Evolutionary conservation across 1,284 basidiomycete species (phyloP), one percentile per base, ranked within the genome.

Genomic region (Cutaneotrichosporon arboriforme): DNA sequence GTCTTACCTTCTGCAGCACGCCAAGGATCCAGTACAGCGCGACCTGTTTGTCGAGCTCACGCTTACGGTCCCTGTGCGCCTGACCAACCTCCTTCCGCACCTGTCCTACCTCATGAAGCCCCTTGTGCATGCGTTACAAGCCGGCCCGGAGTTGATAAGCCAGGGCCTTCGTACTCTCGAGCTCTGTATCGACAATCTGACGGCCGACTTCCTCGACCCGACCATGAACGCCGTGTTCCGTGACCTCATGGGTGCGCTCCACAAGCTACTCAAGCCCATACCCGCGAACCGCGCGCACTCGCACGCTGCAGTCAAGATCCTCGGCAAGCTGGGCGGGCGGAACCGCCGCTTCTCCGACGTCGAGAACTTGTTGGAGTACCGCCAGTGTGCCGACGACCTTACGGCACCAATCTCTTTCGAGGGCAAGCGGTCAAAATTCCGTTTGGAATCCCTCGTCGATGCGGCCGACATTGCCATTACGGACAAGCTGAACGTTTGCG

Each of bases 141-240:
- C 91, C 20, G 83, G 83, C 37, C 82, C 87, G 4, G 94, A 99
- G 56, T 83, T 97, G 46, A 88, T 98, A 54, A 87, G 90, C 41
- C 96, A 99, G 77, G 96, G 96, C 40, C 79, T 99, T 33, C 84
- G 97, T 5, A 98, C 96, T 0, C 82, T 99, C 55, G 97, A 99
- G 75, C 81, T 99, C n/a, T 98, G 94, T 76, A 97, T 99, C 70
- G 97, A 99, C 78, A 99, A 98, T 68, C 81, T 99, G 21, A 97
- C 93, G 0, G 91, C 93, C 17, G 96, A 98, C 72, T 99, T 98
- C 79, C 81, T 99, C 23, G 96, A 98, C 67, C 97, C 96, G 0
- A 96, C 93, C 2, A 84, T 99, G 68, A 89, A 85, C 58, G 91
- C 90, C 0, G 90, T 97, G 35, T 80, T 96, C 42, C 81, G 91